Percentiles rank a stretch among this genome's conserved stretches.
Conservation (phyloP, 1,284 basidiomycete genomes). For the Inonotus hispidus region DNA sequence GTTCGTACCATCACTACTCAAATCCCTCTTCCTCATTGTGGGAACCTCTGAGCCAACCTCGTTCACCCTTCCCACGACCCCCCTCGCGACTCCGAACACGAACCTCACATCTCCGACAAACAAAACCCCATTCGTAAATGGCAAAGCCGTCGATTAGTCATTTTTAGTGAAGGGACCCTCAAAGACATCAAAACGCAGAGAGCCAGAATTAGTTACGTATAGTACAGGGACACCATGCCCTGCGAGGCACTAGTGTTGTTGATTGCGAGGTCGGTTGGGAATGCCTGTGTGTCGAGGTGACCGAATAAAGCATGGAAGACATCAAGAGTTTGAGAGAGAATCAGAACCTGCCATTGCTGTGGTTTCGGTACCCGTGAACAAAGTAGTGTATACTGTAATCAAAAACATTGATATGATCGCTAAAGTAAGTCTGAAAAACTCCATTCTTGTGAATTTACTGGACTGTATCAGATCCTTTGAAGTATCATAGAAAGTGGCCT, state of each 20-base stretch:
- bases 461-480: neutral
- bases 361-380: neutral
- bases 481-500: neutral
- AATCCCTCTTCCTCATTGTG: neutral
- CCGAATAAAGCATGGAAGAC: neutral
- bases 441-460: no score
- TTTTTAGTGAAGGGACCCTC: neutral
- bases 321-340: neutral
- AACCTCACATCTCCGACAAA: neutral
- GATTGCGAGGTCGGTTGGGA: neutral
- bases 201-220: neutral
- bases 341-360: neutral
- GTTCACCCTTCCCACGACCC: neutral
- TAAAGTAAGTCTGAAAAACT: no score
- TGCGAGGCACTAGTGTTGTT: conserved; percentile 32
- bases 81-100: neutral
- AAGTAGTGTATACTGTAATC: neutral
- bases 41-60: neutral
- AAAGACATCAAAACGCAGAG: neutral
- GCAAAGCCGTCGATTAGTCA: neutral
- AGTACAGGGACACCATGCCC: conserved; percentile 29
- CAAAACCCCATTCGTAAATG: neutral
- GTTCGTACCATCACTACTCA: conserved; percentile 19
- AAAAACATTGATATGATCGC: neutral
- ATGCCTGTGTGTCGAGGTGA: neutral